Percentiles rank a stretch among this genome's conserved stretches.
These are phyloP conservation scores for Larix kaempferi DNA, from an alignment of 75 land plant genomes.

Conservation along the genomic window DNA sequence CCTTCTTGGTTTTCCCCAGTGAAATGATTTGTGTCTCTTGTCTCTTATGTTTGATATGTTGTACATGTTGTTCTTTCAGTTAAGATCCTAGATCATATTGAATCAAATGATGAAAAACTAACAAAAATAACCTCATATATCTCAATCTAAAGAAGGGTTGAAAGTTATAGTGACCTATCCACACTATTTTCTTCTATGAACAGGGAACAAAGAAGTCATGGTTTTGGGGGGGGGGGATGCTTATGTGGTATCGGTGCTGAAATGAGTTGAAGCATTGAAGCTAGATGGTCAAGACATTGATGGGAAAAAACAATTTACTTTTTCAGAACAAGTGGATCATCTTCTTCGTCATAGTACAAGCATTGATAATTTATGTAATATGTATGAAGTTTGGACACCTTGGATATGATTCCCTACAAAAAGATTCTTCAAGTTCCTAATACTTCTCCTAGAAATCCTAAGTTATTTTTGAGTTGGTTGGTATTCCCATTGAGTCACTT, in stretches of 20 bases:
- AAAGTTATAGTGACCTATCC: neutral
- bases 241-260: conserved; percentile 86
- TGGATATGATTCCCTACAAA: conserved; percentile 70
- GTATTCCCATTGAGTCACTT: neutral
- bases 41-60: too few species aligned
- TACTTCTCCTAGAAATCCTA: neutral
- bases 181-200: conserved; percentile 9
- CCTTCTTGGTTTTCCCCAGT: too few species aligned
- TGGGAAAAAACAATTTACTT: conserved; percentile 61
- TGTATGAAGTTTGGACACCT: conserved; percentile 99
- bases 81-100: too few species aligned
- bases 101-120: too few species aligned
- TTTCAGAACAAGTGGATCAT: conserved; percentile 90
- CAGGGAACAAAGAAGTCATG: conserved; percentile 15
- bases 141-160: neutral
- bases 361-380: conserved; percentile 93
- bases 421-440: neutral
- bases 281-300: conserved; percentile 75
- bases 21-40: too few species aligned
- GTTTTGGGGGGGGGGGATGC: conserved; percentile 57
- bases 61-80: too few species aligned
- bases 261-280: conserved; percentile 68
- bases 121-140: conserved; percentile 14
- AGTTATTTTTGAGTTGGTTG: neutral
- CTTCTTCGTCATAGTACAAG: conserved; percentile 84